Conservation (phyloP, 768 basidiomycete genomes). For the Punctularia strigosozonata region DNA sequence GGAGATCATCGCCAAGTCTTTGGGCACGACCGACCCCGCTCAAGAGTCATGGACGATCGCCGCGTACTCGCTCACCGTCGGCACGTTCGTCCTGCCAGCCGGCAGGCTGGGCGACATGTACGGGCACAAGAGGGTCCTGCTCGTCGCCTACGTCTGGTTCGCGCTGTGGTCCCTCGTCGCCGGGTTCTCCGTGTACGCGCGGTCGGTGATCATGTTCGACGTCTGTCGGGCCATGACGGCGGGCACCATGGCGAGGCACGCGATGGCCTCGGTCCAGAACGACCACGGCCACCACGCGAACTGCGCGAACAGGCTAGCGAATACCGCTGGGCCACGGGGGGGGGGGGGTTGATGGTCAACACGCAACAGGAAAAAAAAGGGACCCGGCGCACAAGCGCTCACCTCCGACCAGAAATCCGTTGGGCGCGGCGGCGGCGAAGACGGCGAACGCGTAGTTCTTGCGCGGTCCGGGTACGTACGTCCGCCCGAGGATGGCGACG, state of each 20-base stretch:
- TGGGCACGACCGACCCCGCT: too few relatives aligned
- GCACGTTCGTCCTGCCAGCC: slow-evolving; percentile 5
- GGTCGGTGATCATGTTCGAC: not conserved
- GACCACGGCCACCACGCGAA: slow-evolving; percentile 2
- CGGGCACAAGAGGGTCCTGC: slow-evolving; percentile 5
- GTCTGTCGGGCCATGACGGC: slow-evolving; percentile 2
- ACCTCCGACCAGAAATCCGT: too few relatives aligned
- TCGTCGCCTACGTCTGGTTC: slow-evolving; percentile 4
- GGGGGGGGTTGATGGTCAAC: too few relatives aligned
- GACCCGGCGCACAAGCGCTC: too few relatives aligned
- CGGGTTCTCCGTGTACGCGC: slow-evolving; percentile 6
- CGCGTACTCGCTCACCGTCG: slow-evolving; percentile 5
- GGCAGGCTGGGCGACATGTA: slow-evolving; percentile 5
- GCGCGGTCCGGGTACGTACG: too few relatives aligned
- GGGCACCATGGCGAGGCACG: slow-evolving; percentile 1
- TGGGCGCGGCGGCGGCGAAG: too few relatives aligned
- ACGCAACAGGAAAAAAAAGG: too few relatives aligned
- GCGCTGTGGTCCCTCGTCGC: too few relatives aligned
- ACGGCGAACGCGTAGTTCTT: too few relatives aligned
- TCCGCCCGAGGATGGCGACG: slow-evolving; percentile 3
- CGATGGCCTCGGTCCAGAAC: slow-evolving; percentile 2
- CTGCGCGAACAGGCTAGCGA: slow-evolving; percentile 1
- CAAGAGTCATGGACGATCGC: too few relatives aligned
- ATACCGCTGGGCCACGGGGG: too few relatives aligned
- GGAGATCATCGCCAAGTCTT: too few relatives aligned